Base-by-base conservation (phyloP, 164 flowering plant species). In the Warburgia ugandensis region DNA sequence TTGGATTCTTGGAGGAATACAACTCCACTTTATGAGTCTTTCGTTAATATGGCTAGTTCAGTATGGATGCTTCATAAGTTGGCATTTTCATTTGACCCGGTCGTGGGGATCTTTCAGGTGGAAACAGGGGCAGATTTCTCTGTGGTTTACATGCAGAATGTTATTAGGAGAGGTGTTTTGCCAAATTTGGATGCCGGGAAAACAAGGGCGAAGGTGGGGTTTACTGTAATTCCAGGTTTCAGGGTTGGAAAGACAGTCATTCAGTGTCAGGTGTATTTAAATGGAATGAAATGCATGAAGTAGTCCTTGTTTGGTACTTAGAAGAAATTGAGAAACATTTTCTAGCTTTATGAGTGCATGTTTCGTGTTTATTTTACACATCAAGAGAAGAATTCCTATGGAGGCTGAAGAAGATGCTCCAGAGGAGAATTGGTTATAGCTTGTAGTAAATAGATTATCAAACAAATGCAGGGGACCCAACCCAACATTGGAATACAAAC, bases 161-260 rank as follows among this genome's bases (percentile, higher is more conserved):
- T 82, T 23, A 65, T 71, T 6, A 65, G 63, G 54, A 83, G 58
- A 54, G 47, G 33, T 30, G 45, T 6, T 5, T 26, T 50, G 8
- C 35, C 59, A 3, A 43, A 43, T 36, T 27, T 32, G 5, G 50
- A 20, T 17, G 19, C 23, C 1, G 45, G 65, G 16, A 72, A 65
- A 61, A 45, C 60, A 13, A 72, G 74, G 63, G 67, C 60, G 11
- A 80, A 78, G 57, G 97, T 92, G 4, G 96, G 77, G 12, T 92
- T 88, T 58, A 88, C 95, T 2, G 95, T 88, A 48, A 69, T 88
- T 61, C 99, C 97, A 0, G 97, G 99, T 1, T 88, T 92, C 63
- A 86, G 68, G 56, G 72, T 88, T 45, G 90, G 94, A 38, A 72
- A 70, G 43, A 86, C 94, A 2, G 72, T 85, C 1, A 65, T 92